Percentiles rank a stretch among this genome's conserved stretches.
Evolutionary conservation across 345 rosid genomes (phyloP).

Genomic region (Geranium brycei): DNA sequence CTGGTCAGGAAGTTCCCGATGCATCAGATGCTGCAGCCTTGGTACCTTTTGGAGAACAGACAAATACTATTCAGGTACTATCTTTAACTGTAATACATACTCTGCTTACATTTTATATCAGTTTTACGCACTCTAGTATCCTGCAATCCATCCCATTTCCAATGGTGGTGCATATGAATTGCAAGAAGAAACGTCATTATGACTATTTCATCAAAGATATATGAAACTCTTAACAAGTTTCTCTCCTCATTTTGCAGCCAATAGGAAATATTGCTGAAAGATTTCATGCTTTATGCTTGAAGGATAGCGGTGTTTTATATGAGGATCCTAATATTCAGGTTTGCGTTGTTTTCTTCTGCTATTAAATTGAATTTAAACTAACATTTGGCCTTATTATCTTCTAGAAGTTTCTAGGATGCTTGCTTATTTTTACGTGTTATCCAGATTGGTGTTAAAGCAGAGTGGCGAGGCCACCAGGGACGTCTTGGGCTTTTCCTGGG

Average conservation of each 20-base stretch:
- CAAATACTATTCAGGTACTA: slow-evolving; percentile 61
- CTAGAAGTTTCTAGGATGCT: no score
- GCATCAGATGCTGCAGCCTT: slow-evolving; percentile 62
- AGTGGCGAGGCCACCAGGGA: slow-evolving; percentile 86
- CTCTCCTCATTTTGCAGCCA: slow-evolving; percentile 36
- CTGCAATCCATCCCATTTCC: no score
- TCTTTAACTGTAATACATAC: background rate
- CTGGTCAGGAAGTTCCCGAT: slow-evolving; percentile 38
- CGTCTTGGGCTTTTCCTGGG: slow-evolving; percentile 94
- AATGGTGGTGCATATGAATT: background rate
- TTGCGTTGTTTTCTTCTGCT: slow-evolving; percentile 6
- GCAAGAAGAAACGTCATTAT: background rate
- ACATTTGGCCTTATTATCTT: background rate
- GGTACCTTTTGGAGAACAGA: slow-evolving; percentile 59
- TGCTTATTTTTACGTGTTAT: background rate
- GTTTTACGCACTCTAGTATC: background rate
- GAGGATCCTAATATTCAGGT: slow-evolving; percentile 97
- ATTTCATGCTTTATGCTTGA: slow-evolving; percentile 75
- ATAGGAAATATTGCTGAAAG: slow-evolving; percentile 77
- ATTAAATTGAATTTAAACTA: background rate
- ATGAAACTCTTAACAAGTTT: background rate
- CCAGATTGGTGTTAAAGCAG: slow-evolving; percentile 96
- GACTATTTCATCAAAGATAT: background rate
- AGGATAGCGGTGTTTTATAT: slow-evolving; percentile 90
- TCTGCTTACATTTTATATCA: background rate